These are phyloP conservation scores for Amanita muscaria DNA, from an alignment of 768 basidiomycete genomes.

Conservation along the genomic window DNA sequence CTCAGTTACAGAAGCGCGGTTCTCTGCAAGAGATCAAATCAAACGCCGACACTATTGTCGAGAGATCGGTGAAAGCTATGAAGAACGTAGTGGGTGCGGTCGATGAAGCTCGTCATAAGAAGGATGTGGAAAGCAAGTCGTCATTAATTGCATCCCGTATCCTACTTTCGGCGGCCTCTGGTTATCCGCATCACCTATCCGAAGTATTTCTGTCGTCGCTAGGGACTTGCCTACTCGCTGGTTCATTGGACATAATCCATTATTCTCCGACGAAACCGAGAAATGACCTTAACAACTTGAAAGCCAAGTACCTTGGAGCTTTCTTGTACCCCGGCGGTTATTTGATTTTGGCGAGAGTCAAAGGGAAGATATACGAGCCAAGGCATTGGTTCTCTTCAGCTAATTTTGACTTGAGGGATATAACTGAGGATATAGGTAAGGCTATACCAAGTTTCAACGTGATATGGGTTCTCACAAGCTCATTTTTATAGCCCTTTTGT, in stretches of 20 bases:
- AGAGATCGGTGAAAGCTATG: conserved; percentile 62
- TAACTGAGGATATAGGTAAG: conserved; percentile 69
- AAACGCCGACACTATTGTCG: conserved; percentile 36
- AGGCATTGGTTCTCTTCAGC: conserved; percentile 81
- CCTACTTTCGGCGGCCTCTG: conserved; percentile 19
- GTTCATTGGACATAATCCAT: conserved; percentile 83
- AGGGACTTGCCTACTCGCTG: conserved; percentile 71
- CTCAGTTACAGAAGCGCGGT: conserved; percentile 45
- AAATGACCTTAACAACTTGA: conserved; percentile 41
- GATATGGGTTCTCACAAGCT: conserved; percentile 6
- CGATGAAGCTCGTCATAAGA: conserved; percentile 67
- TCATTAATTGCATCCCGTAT: conserved; percentile 64
- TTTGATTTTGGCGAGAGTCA: conserved; percentile 82
- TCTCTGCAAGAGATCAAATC: conserved; percentile 18
- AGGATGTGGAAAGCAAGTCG: conserved; percentile 59
- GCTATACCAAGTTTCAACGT: conserved; percentile 12
- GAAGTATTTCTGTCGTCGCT: conserved; percentile 63
- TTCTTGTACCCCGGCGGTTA: conserved; percentile 87
- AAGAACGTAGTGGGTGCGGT: conserved; percentile 67
- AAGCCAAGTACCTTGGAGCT: conserved; percentile 81
- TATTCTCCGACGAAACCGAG: conserved; percentile 40
- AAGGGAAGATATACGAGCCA: conserved; percentile 75
- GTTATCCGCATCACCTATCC: conserved; percentile 32
- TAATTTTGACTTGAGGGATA: conserved; percentile 62
- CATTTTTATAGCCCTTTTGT: conserved; percentile 56